Conservation (phyloP, 768 basidiomycete species). For the Serendipita sp. region DNA sequence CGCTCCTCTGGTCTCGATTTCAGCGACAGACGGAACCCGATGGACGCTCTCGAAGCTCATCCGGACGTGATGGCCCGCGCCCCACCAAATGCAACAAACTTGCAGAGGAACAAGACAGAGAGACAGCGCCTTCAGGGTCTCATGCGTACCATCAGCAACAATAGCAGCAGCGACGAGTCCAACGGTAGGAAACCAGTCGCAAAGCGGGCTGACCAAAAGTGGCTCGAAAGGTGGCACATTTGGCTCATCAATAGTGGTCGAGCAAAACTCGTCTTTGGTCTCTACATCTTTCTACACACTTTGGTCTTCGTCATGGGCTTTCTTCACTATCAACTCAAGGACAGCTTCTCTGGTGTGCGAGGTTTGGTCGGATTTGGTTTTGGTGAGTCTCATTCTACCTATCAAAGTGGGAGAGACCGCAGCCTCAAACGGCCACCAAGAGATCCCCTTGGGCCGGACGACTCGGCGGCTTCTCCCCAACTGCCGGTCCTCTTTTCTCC, state of each 20-base stretch:
- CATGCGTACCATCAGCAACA: slow-evolving; percentile 40
- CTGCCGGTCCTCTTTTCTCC: not conserved
- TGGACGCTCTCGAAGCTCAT: slow-evolving; percentile 24
- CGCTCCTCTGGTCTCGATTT: slow-evolving; percentile 55
- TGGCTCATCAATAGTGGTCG: slow-evolving; percentile 96
- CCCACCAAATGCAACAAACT: slow-evolving; percentile 27
- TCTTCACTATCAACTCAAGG: slow-evolving; percentile 62
- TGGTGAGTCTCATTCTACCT: slow-evolving; percentile 29
- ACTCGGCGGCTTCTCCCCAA: not conserved
- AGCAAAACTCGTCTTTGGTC: slow-evolving; percentile 55
- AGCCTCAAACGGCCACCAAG: not conserved
- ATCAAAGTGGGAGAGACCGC: not conserved
- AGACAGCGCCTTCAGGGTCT: slow-evolving; percentile 69
- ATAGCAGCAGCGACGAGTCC: slow-evolving; percentile 16
- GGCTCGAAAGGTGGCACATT: slow-evolving; percentile 35
- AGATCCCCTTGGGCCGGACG: not conserved
- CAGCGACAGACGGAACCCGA: slow-evolving; percentile 31
- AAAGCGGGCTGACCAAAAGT: not conserved
- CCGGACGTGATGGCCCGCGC: slow-evolving; percentile 27
- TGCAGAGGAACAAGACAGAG: slow-evolving; percentile 80
- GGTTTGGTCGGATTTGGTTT: slow-evolving; percentile 60
- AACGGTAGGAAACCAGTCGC: slow-evolving; percentile 24
- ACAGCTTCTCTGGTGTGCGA: slow-evolving; percentile 55
- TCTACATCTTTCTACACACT: slow-evolving; percentile 68
- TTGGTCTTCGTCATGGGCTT: slow-evolving; percentile 65